phyloP scores from a whole-genome alignment of 2,329 filamentous ascomycete genomes.

The Hypoxylon rubiginosum region DNA sequence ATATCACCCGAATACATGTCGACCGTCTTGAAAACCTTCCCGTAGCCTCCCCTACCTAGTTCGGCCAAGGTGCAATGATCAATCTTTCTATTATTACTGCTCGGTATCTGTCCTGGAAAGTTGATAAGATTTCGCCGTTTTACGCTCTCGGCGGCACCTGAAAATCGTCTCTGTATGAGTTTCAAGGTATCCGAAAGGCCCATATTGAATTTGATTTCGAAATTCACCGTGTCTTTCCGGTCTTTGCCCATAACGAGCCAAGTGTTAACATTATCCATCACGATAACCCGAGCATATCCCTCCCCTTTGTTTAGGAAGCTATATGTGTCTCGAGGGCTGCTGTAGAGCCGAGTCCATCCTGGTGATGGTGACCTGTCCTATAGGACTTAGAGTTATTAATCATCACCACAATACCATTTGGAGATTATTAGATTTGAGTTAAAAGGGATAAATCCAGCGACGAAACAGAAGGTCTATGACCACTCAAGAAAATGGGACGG shows the following conservation, averaged over 20 bases:
- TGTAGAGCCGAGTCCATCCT: constrained; percentile 12
- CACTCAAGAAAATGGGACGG: not conserved
- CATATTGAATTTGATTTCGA: constrained; percentile 12
- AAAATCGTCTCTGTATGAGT: constrained; percentile 1
- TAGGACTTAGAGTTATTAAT: not conserved
- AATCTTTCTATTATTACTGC: not conserved
- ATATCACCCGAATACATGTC: constrained; percentile 17
- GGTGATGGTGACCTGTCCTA: not conserved
- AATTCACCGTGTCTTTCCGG: not conserved
- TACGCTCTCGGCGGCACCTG: not conserved
- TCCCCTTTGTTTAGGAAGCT: not conserved
- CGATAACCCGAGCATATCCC: not conserved
- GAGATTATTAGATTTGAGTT: not conserved
- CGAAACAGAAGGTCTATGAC: not conserved
- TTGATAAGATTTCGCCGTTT: not conserved
- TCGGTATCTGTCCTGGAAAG: not conserved
- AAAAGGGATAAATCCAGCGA: too few relatives aligned
- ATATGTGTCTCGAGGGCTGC: not conserved
- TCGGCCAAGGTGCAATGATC: not conserved
- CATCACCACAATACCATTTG: not conserved
- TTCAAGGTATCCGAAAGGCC: not conserved
- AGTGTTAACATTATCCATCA: constrained; percentile 2
- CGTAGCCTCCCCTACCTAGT: constrained; percentile 18
- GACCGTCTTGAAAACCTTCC: constrained; percentile 21
- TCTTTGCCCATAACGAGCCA: constrained; percentile 5